Base-by-base conservation (phyloP, 345 rosid species). In the Eucalyptus decipiens region DNA sequence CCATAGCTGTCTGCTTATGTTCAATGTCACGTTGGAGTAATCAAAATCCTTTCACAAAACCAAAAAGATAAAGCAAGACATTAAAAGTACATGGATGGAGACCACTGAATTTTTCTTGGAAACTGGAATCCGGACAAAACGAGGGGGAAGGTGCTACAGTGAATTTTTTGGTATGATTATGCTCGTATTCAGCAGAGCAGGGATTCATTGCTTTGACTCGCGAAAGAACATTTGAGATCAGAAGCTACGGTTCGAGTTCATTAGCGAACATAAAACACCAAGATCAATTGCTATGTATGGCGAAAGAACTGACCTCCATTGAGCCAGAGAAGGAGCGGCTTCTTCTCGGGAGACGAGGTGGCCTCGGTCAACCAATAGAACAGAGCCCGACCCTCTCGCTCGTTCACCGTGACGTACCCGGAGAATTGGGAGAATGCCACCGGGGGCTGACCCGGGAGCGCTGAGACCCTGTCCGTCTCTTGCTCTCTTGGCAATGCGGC, bases 271-370 rank as follows among this genome's bases (percentile, higher is more conserved):
- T 6, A 86, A 24, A 16, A 52, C 9, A 32, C 67, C 43, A 65
- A 26, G 26, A 17, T 45, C 18, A n/a, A 17, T 4, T 30, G 81
- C 50, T 34, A 54, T 40, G 42, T 21, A 76, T 23, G 47, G 62
- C 9, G 48, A 80, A 40, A 60, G 81, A 37, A 93, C 93, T 93
- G 88, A 97, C 99, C 99, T 95, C 99, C 99, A 91, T 97, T 97
- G 93, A 97, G 99, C 99, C 99, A 97, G 65, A 97, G 98, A 92
- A 97, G 91, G 50, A 97, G 99, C 81, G 99, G 99, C 89, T 97
- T 97, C 50, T 91, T 90, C 86, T 89, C 88, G 8, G 98, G 97
- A 88, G 89, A 49, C 30, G 93, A 13, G 16, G 94, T 76, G 80
- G 99, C 95, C 90, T 97, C 98, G 16, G 95, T 97, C 17, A 97